These are phyloP conservation scores for Papiliotrema flavescens DNA, from an alignment of 1,284 basidiomycete species.

Conservation along the genomic window DNA sequence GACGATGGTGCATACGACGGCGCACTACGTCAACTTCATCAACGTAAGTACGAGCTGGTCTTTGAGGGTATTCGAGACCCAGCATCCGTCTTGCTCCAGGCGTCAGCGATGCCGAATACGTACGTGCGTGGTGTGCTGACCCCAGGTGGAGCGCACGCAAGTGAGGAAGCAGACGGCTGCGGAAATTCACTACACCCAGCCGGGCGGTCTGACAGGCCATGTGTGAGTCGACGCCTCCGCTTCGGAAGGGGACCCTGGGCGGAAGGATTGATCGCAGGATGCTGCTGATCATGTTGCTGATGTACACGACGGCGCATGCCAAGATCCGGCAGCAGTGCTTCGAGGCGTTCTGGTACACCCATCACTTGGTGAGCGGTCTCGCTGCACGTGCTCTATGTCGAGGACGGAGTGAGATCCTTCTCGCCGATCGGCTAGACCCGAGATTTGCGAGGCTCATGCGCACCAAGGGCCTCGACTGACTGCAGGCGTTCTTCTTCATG, in stretches of 20 bases:
- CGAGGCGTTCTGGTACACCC: conserved; percentile 75
- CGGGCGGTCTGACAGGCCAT: conserved; percentile 82
- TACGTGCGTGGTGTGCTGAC: background rate
- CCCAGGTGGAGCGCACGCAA: conserved; percentile 44
- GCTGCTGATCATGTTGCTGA: conserved; percentile 67
- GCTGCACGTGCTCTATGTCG: background rate
- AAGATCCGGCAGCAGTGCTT: conserved; percentile 81
- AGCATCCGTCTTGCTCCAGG: too few species aligned
- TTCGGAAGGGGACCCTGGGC: background rate
- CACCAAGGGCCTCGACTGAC: too few species aligned
- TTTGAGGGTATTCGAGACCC: background rate
- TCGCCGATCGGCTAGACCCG: too few species aligned
- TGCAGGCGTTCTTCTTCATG: conserved; percentile 78
- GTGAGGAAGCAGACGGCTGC: conserved; percentile 68
- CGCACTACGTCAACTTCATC: conserved; percentile 87
- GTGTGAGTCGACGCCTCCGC: conserved; percentile 52
- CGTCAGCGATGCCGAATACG: too few species aligned
- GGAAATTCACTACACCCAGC: conserved; percentile 77
- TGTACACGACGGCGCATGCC: conserved; percentile 73
- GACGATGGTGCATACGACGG: conserved; percentile 69
- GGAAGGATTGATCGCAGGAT: conserved; percentile 49
- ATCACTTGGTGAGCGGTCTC: conserved; percentile 16
- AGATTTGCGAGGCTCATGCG: too few species aligned
- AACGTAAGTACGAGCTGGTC: conserved; percentile 55
- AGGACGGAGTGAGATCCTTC: too few species aligned